Evolutionary conservation across 441 rosid species (phyloP).

Genomic region (Bocquillonia castaneifolia): DNA sequence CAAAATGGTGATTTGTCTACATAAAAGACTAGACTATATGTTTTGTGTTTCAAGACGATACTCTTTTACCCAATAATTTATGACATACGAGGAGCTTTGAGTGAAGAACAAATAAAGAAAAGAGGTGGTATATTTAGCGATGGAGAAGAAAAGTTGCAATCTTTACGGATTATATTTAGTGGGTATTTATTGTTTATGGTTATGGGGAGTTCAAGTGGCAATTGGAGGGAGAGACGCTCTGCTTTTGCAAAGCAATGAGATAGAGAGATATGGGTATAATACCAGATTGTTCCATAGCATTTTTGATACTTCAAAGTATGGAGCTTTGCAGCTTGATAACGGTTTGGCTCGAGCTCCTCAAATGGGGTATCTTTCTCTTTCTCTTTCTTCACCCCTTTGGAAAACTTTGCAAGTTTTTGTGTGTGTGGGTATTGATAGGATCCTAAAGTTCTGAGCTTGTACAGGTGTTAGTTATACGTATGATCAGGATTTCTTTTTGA

Average conservation of each 20-base stretch:
- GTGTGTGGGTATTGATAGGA: not conserved
- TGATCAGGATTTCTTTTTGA: not conserved
- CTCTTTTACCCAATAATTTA: not conserved
- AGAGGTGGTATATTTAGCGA: not conserved
- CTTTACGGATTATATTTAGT: not conserved
- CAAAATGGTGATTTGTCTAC: not conserved
- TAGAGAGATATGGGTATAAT: slow-evolving; percentile 34
- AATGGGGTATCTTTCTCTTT: slow-evolving; percentile 64
- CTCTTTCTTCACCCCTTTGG: slow-evolving; percentile 5
- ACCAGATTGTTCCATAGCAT: slow-evolving; percentile 40
- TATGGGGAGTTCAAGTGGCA: slow-evolving; percentile 33
- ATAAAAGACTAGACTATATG: not conserved
- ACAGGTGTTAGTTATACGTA: not conserved
- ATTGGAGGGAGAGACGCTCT: slow-evolving; percentile 45
- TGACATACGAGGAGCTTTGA: not conserved
- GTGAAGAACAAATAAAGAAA: not conserved
- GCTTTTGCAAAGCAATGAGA: slow-evolving; percentile 37
- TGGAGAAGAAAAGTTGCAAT: slow-evolving; percentile 1
- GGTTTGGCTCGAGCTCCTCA: slow-evolving; percentile 92
- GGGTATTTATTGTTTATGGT: slow-evolving; percentile 20
- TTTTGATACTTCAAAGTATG: slow-evolving; percentile 74
- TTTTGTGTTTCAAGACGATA: not conserved
- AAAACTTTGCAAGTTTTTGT: not conserved
- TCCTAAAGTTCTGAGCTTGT: not conserved
- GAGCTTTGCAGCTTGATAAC: slow-evolving; percentile 72